Evolutionary conservation across 2,329 filamentous ascomycete species (phyloP).

Genomic region (Fusarium nelsonii): DNA sequence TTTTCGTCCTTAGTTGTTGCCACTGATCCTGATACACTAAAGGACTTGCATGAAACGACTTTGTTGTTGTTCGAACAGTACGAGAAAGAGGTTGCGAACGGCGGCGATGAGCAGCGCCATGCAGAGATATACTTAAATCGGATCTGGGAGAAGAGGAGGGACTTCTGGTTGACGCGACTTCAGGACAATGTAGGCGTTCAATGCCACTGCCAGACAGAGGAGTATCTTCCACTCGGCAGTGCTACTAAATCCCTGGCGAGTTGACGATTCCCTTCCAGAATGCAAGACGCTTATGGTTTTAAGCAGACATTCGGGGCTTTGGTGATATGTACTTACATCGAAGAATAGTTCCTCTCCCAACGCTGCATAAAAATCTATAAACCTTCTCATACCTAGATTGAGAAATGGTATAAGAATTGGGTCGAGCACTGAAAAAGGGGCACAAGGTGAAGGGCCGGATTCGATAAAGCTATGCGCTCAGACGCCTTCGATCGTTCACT

Average conservation of each 20-base stretch:
- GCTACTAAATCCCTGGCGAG: not conserved
- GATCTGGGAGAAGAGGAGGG: constrained; percentile 44
- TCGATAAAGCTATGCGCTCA: too few species aligned
- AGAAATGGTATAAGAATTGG: too few species aligned
- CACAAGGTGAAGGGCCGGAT: too few species aligned
- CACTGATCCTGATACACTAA: constrained; percentile 43
- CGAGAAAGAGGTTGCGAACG: constrained; percentile 46
- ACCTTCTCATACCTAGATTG: too few species aligned
- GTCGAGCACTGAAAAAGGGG: too few species aligned
- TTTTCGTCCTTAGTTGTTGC: constrained; percentile 41
- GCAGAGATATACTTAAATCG: constrained; percentile 52
- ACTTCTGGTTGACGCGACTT: constrained; percentile 51
- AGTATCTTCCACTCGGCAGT: not conserved
- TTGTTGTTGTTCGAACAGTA: constrained; percentile 52
- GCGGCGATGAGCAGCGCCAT: constrained; percentile 38
- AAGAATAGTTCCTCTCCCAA: too few species aligned
- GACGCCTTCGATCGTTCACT: too few species aligned
- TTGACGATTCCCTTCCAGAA: too few species aligned
- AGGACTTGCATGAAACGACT: constrained; percentile 45
- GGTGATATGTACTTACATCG: too few species aligned
- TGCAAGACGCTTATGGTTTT: too few species aligned
- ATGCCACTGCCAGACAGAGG: not conserved
- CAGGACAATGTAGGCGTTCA: constrained; percentile 7
- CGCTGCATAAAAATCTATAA: too few species aligned
- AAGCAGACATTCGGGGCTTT: too few species aligned